phyloP scores from a whole-genome alignment of 2,329 filamentous ascomycete genomes.

The Penicillium griseofulvum region DNA sequence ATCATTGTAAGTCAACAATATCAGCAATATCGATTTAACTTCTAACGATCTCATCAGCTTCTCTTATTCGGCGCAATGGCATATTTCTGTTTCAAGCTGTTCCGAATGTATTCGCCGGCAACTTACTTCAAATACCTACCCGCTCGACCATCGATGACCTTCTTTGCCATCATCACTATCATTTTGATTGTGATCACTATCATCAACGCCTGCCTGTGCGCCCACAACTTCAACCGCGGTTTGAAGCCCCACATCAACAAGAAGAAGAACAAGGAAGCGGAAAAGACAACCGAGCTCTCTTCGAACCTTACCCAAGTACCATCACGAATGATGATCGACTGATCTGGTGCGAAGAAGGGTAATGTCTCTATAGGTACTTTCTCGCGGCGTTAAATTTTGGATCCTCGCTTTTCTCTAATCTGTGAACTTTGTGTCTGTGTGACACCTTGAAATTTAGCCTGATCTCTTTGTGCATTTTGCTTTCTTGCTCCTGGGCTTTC shows the following conservation, averaged over 20 bases:
- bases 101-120: conserved; percentile 79
- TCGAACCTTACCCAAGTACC: conserved; percentile 39
- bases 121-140: conserved; percentile 66
- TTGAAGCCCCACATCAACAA: conserved; percentile 80
- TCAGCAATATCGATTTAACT: background rate
- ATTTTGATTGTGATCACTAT: conserved; percentile 86
- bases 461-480: conserved; percentile 14
- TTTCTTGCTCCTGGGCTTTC: conserved; percentile 20
- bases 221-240: conserved; percentile 84
- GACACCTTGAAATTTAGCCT: conserved; percentile 39
- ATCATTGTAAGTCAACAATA: conserved; percentile 60
- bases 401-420: conserved; percentile 29
- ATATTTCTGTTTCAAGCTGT: conserved; percentile 98
- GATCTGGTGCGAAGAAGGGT: conserved; percentile 4
- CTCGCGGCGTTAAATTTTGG: conserved; percentile 15
- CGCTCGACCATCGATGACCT: conserved; percentile 80
- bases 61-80: conserved; percentile 85
- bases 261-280: conserved; percentile 51
- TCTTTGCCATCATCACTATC: conserved; percentile 91
- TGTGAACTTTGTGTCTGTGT: conserved; percentile 27
- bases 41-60: conserved; percentile 45
- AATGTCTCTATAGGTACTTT: conserved; percentile 13
- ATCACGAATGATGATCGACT: conserved; percentile 49
- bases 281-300: conserved; percentile 44
- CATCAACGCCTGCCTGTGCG: conserved; percentile 79